Evolutionary conservation across 192 early-diverging fungal genomes (phyloP), one percentile per base, ranked within the genome.

Genomic region (Backusella mclennaniae): DNA sequence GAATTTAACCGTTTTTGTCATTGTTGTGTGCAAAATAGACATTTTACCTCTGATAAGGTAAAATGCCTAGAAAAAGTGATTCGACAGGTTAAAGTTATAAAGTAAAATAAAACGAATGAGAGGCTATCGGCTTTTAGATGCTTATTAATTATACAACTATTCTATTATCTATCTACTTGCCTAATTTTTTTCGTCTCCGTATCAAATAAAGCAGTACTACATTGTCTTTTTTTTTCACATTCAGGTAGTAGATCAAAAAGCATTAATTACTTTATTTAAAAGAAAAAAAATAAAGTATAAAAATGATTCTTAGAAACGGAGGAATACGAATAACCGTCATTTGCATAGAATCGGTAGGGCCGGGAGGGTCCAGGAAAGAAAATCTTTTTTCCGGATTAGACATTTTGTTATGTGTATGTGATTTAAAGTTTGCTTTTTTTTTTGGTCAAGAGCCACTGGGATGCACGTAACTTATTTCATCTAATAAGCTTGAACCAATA

Each of bases 51-150:
- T 21, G 17, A 49, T 33, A 7, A n/a, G 19, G 46, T n/a, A 49
- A 49, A 49, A 49, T 6, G 19, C 46, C 46, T 19, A 49, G 17
- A 49, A 19, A 44, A 49, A 49, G 46, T 49, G 46, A 49, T 49
- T 49, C 46, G 46, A 17, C 46, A 49, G 19, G 19, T 49, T 49
- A 49, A 49, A 49, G 17, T 63, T 63, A 12, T 63, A 14, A 26
- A 8, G 56, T 63, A 63, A 63, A 63, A 63, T 63, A 23, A 29
- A n/a, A 63, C 56, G 56, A 63, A 63, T 63, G 21, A 63, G 56
- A 63, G 23, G 26, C 23, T 12, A 12, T 63, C 56, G 56, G 56
- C 56, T 63, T 63, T 63, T 63, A 63, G 56, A 29, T 29, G 23
- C 0, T 63, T 26, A 63, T 29, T 63, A 59, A 59, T 59, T n/a